A percentile compares a stretch with the other conserved stretches of the same genome.
Evolutionary conservation across 2,329 filamentous ascomycete species (phyloP).

Genomic region (Thyridium curvatum): DNA sequence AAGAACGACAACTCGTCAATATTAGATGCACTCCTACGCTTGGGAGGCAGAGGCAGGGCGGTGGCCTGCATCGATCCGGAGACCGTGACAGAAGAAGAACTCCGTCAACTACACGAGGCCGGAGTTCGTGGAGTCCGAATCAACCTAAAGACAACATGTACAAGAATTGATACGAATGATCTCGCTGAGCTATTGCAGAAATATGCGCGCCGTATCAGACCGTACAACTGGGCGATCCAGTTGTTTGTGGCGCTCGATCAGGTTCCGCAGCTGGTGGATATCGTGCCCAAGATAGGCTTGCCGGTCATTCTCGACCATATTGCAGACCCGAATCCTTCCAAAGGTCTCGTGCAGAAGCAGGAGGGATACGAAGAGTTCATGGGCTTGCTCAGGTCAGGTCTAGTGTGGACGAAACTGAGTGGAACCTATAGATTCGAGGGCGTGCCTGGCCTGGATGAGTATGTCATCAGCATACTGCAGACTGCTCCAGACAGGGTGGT

Average conservation of each 20-base stretch:
- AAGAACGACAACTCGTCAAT: constrained; percentile 20
- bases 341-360: constrained; percentile 6
- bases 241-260: constrained; percentile 18
- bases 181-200: constrained; percentile 12
- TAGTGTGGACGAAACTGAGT: constrained; percentile 17
- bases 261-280: constrained; percentile 12
- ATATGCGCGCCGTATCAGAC: constrained; percentile 16
- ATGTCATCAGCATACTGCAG: constrained; percentile 11
- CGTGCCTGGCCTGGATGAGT: constrained; percentile 11
- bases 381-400: constrained; percentile 9
- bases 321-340: constrained; percentile 10
- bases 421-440: constrained; percentile 16
- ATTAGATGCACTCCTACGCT: constrained; percentile 18
- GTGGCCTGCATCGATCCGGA: constrained; percentile 20
- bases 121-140: constrained; percentile 22
- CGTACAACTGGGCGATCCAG: constrained; percentile 20
- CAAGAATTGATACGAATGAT: constrained; percentile 11
- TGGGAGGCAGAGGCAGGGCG: constrained; percentile 14
- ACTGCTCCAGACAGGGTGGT: constrained; percentile 14
- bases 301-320: constrained; percentile 18
- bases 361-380: constrained; percentile 13
- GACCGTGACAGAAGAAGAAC: constrained; percentile 11
- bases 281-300: constrained; percentile 16
- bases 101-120: constrained; percentile 16
- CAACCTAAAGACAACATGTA: constrained; percentile 18